Percentiles rank a stretch among this genome's conserved stretches.
phyloP scores from a whole-genome alignment of 1,284 basidiomycete genomes.

The Agroathelia rolfsii region DNA sequence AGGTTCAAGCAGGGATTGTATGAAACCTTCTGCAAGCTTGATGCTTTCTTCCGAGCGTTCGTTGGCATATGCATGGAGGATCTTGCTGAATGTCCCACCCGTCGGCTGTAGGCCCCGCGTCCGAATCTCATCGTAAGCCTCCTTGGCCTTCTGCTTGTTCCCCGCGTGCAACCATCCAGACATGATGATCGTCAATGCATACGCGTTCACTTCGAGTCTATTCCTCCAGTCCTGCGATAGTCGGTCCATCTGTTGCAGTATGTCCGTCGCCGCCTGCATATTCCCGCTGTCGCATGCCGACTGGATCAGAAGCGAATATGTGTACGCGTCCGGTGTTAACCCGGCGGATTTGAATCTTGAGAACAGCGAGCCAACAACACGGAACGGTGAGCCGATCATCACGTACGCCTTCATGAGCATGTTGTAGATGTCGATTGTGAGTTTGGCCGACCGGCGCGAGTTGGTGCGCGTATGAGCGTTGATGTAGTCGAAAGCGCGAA shows the following conservation, averaged over 20 bases:
- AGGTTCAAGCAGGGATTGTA: slow-evolving; percentile 35
- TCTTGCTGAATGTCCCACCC: slow-evolving; percentile 62
- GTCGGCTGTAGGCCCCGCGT: slow-evolving; percentile 58
- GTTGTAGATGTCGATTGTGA: slow-evolving; percentile 59
- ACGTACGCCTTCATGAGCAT: slow-evolving; percentile 83
- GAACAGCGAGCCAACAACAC: slow-evolving; percentile 59
- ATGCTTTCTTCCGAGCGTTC: slow-evolving; percentile 39
- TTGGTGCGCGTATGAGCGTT: too few species aligned
- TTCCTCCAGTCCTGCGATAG: slow-evolving; percentile 25
- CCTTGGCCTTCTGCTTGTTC: slow-evolving; percentile 49
- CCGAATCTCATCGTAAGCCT: slow-evolving; percentile 70
- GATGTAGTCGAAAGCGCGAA: slow-evolving; percentile 67
- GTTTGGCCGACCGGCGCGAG: slow-evolving; percentile 24
- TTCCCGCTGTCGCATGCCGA: slow-evolving; percentile 72
- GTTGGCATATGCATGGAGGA: slow-evolving; percentile 55
- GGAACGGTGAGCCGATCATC: slow-evolving; percentile 69
- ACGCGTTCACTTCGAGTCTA: slow-evolving; percentile 40
- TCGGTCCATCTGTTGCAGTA: slow-evolving; percentile 63
- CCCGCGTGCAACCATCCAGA: slow-evolving; percentile 62
- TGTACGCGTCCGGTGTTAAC: slow-evolving; percentile 49
- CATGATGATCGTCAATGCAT: slow-evolving; percentile 81
- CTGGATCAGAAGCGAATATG: slow-evolving; percentile 75
- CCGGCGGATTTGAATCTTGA: slow-evolving; percentile 39
- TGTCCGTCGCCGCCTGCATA: slow-evolving; percentile 56
- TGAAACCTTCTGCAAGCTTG: slow-evolving; percentile 50